Evolutionary conservation across 805 yeast species (phyloP), one percentile per base, ranked within the genome.

Genomic region (Myxozyma nipponensis): DNA sequence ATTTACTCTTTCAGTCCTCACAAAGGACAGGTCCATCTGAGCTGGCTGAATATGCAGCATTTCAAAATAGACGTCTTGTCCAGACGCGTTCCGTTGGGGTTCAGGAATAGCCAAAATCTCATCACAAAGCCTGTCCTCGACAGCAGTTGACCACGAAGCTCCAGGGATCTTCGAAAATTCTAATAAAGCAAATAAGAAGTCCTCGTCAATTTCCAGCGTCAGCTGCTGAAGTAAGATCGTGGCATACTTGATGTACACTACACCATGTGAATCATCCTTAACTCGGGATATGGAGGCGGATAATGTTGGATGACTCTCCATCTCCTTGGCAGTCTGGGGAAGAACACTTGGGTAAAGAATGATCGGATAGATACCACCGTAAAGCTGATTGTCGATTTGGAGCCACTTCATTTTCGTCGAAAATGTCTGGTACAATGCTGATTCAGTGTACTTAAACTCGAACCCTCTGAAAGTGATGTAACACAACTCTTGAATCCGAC

Each of bases 151-250:
- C 90, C 91, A 84, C n/a, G 82, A 71, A 0, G 93, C 88, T 1
- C 91, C 93, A 0, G 95, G 93, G 34, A 84, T 70, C 62, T 85
- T 83, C 3, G 84, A 76, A 61, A 89, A 88, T 39, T 89, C 96
- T 39, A 90, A 66, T 42, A 90, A 64, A 0, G 95, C 88, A 65
- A 83, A 82, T 57, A 91, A 66, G 66, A 93, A 88, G 64, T 91
- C 96, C 68, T 93, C 98, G 66, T 93, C 98, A 39, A 91, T 77
- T 63, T 93, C 98, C 40, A 93, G 70, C 0, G 97, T 82, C 77
- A 93, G 78, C 63, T 91, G 97, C 68, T 93, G 98, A 44, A 93
- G 68, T 49, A 95, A 70, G 1, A 86, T 65, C 0, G 98, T 91
- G 0, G 96, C 96, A 68, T 88, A 89, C 66, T 95, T 95, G 64